Evolutionary conservation across 2,329 filamentous ascomycete species (phyloP).

Genomic region (Hymenoscyphus infarciens): DNA sequence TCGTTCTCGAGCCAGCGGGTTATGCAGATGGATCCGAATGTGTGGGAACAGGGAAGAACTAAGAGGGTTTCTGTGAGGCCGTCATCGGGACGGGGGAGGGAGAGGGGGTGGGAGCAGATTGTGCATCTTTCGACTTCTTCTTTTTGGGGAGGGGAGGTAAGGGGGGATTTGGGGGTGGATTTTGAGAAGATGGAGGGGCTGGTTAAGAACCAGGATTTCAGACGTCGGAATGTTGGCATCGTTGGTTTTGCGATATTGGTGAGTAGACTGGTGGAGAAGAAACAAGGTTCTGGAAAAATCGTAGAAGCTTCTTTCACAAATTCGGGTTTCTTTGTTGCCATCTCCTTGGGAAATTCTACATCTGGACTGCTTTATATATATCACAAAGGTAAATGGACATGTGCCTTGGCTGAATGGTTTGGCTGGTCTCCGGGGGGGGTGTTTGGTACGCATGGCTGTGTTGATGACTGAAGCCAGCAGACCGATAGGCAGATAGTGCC

Average conservation of each 20-base stretch:
- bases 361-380: background rate
- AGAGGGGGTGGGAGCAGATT: constrained; percentile 18
- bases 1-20: constrained; percentile 27
- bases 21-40: constrained; percentile 30
- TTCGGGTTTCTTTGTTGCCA: background rate
- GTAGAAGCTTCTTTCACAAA: background rate
- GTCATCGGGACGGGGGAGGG: constrained; percentile 11
- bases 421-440: too few relatives aligned
- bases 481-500: too few relatives aligned
- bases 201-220: background rate
- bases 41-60: constrained; percentile 28
- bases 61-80: constrained; percentile 20
- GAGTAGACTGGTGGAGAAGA: background rate
- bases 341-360: background rate
- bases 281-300: background rate
- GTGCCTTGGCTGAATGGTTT: too few relatives aligned
- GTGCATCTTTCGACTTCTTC: constrained; percentile 15
- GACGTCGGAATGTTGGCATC: background rate
- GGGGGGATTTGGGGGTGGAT: background rate
- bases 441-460: background rate
- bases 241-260: background rate
- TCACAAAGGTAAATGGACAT: background rate
- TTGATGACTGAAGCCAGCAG: background rate
- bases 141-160: background rate
- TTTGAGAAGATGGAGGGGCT: background rate